Conservation (phyloP, 176 grass and related monocot species). For the Poa pratensis region DNA sequence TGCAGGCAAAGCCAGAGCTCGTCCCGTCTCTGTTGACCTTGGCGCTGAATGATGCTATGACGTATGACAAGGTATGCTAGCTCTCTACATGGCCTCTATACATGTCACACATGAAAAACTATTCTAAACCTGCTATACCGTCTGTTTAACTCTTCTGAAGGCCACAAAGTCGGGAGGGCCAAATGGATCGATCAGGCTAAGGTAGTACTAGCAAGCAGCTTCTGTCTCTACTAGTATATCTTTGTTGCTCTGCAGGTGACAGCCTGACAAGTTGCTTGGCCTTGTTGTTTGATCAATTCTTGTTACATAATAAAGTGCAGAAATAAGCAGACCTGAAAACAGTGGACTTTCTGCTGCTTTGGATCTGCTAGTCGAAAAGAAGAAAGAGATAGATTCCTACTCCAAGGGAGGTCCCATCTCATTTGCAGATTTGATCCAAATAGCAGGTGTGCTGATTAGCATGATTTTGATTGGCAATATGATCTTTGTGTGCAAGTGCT, state of each 20-base stretch:
- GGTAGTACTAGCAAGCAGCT: constrained; percentile 53
- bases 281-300: constrained; percentile 19
- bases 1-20: constrained; percentile 81
- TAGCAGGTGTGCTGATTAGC: constrained; percentile 44
- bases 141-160: constrained; percentile 50
- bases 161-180: constrained; percentile 91
- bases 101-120: background rate
- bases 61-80: constrained; percentile 85
- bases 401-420: constrained; percentile 87
- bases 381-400: constrained; percentile 87
- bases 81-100: background rate
- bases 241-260: background rate
- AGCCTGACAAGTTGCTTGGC: background rate
- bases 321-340: constrained; percentile 97
- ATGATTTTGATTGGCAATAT: background rate
- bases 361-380: constrained; percentile 67
- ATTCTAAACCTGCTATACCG: background rate
- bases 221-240: background rate
- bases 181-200: constrained; percentile 97
- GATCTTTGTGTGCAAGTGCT: background rate
- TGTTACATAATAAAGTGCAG: constrained; percentile 73
- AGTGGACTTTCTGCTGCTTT: constrained; percentile 73
- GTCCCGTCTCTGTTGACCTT: constrained; percentile 73
- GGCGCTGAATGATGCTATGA: constrained; percentile 90
- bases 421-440: constrained; percentile 90